Evolutionary conservation across 1,139 yeast species (phyloP).

Genomic region (Kodamaea sp.): DNA sequence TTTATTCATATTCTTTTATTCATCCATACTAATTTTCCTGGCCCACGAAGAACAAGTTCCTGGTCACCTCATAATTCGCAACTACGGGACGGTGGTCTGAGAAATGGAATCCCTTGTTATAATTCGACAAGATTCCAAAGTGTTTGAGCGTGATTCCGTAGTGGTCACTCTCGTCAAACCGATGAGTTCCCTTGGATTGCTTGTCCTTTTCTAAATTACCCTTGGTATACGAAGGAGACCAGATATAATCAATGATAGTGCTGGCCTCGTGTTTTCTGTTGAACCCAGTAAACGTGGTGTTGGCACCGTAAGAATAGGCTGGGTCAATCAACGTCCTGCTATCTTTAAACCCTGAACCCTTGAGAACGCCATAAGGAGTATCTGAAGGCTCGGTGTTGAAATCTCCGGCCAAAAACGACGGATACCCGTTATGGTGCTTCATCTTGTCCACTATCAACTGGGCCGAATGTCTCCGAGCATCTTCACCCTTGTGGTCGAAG

Average conservation of each 20-base stretch:
- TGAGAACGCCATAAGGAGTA: constrained; percentile 27
- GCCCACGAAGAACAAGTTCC: constrained; percentile 6
- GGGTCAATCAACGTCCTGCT: constrained; percentile 16
- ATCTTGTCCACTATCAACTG: constrained; percentile 46
- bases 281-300: constrained; percentile 23
- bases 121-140: constrained; percentile 21
- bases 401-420: constrained; percentile 46
- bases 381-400: constrained; percentile 57
- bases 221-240: constrained; percentile 19
- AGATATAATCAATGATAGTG: constrained; percentile 24
- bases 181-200: background rate
- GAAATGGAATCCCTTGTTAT: constrained; percentile 17
- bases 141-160: constrained; percentile 15
- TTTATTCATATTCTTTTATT: too few species aligned
- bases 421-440: constrained; percentile 38
- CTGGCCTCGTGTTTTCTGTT: constrained; percentile 14
- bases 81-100: constrained; percentile 28
- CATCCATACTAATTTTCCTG: too few species aligned
- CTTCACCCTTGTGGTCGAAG: constrained; percentile 54
- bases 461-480: constrained; percentile 50
- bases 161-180: background rate
- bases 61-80: constrained; percentile 18
- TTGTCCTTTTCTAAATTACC: constrained; percentile 2
- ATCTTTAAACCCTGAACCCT: constrained; percentile 19
- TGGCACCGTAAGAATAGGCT: constrained; percentile 18